phyloP scores from a whole-genome alignment of 805 yeast species.

The Alloascoidea hylecoeti region DNA sequence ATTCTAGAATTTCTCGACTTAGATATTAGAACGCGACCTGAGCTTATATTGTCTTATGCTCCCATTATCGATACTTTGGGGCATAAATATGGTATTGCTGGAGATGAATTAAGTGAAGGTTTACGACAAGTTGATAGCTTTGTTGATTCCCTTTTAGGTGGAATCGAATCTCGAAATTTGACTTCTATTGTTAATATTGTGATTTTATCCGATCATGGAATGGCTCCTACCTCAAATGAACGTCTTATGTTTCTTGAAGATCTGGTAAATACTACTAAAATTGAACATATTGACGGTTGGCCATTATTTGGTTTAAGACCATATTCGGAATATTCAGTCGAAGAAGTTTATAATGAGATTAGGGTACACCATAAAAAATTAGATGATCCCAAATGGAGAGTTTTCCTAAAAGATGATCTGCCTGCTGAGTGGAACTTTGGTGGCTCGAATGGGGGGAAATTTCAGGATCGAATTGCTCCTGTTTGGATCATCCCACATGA shows the following conservation, averaged over 20 bases:
- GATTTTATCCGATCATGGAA: constrained; percentile 84
- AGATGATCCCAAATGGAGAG: constrained; percentile 22
- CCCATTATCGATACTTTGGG: constrained; percentile 77
- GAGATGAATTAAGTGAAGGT: constrained; percentile 38
- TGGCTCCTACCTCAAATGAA: constrained; percentile 73
- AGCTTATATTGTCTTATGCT: constrained; percentile 61
- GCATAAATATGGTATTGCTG: constrained; percentile 56
- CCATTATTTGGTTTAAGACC: constrained; percentile 76
- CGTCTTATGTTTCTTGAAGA: constrained; percentile 65
- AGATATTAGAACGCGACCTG: constrained; percentile 42
- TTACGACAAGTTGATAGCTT: constrained; percentile 53
- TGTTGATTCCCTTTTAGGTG: constrained; percentile 32
- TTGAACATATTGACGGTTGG: constrained; percentile 69
- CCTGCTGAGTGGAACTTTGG: constrained; percentile 44
- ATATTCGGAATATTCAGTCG: constrained; percentile 19
- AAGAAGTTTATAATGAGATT: constrained; percentile 33
- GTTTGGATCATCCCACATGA: constrained; percentile 75
- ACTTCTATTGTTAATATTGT: constrained; percentile 56
- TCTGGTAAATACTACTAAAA: constrained; percentile 33
- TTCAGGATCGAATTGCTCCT: constrained; percentile 60
- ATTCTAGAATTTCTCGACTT: constrained; percentile 56
- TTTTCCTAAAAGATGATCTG: constrained; percentile 42
- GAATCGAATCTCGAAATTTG: constrained; percentile 39
- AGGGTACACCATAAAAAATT: constrained; percentile 17
- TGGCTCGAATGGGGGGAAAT: constrained; percentile 20